Conservation (phyloP, 129 eudicot genomes). For the Ambrosia artemisiifolia region DNA sequence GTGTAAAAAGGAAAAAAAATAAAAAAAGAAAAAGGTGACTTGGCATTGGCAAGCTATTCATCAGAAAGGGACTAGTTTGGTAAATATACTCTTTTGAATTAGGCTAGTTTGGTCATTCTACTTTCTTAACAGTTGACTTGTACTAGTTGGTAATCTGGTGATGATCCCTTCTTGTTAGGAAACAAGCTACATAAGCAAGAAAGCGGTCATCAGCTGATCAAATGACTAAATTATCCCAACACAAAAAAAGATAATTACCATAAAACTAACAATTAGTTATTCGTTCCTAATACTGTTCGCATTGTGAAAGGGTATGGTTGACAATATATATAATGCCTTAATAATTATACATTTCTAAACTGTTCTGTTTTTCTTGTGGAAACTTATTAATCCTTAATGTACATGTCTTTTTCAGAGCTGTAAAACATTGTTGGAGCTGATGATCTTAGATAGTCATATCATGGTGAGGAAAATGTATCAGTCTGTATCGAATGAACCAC, state of each 20-base stretch:
- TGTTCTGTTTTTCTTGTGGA: background rate
- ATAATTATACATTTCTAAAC: background rate
- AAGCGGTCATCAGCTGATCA: background rate
- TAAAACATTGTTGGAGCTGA: conserved; percentile 53
- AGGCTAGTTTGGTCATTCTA: background rate
- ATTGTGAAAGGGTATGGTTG: background rate
- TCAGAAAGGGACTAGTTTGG: background rate
- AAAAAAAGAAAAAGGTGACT: background rate
- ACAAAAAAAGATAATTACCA: background rate
- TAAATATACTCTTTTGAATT: background rate
- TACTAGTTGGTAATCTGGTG: too few species aligned
- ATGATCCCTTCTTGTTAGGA: too few species aligned
- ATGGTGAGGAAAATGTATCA: conserved; percentile 62
- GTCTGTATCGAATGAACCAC: conserved; percentile 43
- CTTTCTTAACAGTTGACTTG: too few species aligned
- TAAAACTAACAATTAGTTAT: background rate
- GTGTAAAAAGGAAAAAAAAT: too few species aligned
- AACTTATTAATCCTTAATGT: background rate
- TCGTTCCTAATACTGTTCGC: background rate
- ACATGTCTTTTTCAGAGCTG: conserved; percentile 54
- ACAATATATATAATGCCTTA: background rate
- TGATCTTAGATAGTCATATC: conserved; percentile 67
- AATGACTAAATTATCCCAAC: background rate
- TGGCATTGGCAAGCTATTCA: background rate
- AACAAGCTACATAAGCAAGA: too few species aligned